Evolutionary conservation across 768 basidiomycete species (phyloP), one percentile per base, ranked within the genome.

Genomic region (Mycena vulgaris): DNA sequence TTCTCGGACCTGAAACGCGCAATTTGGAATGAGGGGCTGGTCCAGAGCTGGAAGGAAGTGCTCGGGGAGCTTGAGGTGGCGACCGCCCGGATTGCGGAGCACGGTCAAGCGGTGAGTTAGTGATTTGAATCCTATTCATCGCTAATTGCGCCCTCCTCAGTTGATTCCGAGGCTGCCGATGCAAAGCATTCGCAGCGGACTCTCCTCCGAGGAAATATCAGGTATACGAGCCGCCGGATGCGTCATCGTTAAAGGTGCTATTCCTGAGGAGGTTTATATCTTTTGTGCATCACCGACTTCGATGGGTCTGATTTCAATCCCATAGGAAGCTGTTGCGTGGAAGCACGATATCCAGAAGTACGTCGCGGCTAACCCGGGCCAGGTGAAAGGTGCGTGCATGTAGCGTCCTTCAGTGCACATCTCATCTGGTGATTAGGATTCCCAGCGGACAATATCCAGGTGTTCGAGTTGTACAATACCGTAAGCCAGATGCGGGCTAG

Each of bases 381-480:
- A 51, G 28, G 49, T 51, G 28, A 51, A 51, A 51, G 49, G 49
- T 14, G 14, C 45, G 17, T 47, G 45, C 45, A 47, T 4, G 4
- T 14, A 40, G 8, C 16, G 39, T 11, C 4, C 4, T 40, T 40
- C 17, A 40, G 16, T 6, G 8, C 23, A 6, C 5, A 23, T 23
- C 45, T 17, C 45, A 63, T 37, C n/a, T n/a, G 25, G 30, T 13
- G 30, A 3, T 42, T 74, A 92, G 92, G 93, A 7, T 92, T 89
- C 71, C 93, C 93, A 0, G 80, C 83, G 4, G 84, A 89, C 42
- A 85, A 93, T 69, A 89, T 92, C 56, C 92, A 94, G 78, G 92
- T 89, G 8, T 94, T 86, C 76, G 93, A 94, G 74, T 76, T 94
- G 21, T 94, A 94, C 83, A 92, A 93, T 79, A 87, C 89, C 5